Conservation (phyloP, 2,329 filamentous ascomycete genomes). For the Aureobasidium leucospermi region DNA sequence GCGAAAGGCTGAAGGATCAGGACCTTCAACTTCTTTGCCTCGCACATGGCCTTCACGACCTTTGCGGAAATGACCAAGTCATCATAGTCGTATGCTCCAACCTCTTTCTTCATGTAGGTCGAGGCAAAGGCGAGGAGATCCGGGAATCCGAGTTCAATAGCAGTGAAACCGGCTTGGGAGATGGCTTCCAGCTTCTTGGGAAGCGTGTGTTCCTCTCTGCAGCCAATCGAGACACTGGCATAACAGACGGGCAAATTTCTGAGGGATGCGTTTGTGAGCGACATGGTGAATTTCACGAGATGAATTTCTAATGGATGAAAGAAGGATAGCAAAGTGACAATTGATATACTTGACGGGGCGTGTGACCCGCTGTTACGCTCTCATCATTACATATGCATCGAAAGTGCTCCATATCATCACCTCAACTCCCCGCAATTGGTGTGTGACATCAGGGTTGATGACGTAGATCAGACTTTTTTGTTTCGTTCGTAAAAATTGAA, state of each 20-base stretch:
- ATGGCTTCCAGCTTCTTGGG: constrained; percentile 56
- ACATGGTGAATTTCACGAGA: constrained; percentile 21
- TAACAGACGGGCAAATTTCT: constrained; percentile 44
- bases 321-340: not conserved
- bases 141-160: constrained; percentile 67
- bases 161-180: constrained; percentile 57
- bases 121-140: constrained; percentile 59
- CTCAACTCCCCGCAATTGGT: not conserved
- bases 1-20: constrained; percentile 70
- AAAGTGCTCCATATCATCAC: too few relatives aligned
- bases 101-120: constrained; percentile 39
- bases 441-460: not conserved
- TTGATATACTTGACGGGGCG: not conserved
- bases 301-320: not conserved
- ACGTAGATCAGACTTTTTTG: not conserved
- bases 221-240: constrained; percentile 50
- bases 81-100: constrained; percentile 53
- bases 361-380: constrained; percentile 1
- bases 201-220: constrained; percentile 43
- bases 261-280: constrained; percentile 29
- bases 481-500: too few relatives aligned
- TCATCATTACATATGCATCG: not conserved
- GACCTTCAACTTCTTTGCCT: constrained; percentile 50
- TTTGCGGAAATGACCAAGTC: constrained; percentile 48
- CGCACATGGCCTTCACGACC: constrained; percentile 49